These are phyloP conservation scores for Ophiosphaerella korrae DNA, from an alignment of 2,329 filamentous ascomycete species.

Conservation along the genomic window DNA sequence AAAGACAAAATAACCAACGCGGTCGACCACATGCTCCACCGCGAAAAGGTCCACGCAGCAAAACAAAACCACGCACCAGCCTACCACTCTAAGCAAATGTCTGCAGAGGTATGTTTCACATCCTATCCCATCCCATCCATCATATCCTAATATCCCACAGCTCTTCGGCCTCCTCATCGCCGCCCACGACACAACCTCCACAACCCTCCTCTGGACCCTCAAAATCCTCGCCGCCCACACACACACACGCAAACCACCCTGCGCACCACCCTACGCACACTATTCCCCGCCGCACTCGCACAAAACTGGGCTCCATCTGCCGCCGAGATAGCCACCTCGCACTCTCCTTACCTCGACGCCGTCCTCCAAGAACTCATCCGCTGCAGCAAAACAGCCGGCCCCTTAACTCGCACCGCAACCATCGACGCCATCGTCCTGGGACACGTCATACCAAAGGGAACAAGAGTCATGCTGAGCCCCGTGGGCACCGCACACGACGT, in stretches of 20 bases:
- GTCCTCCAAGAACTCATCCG: slow-evolving; percentile 50
- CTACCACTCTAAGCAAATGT: slow-evolving; percentile 10
- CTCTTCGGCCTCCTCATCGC: slow-evolving; percentile 46
- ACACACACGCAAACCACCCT: slow-evolving; percentile 44
- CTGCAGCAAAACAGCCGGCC: slow-evolving; percentile 27
- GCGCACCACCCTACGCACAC: slow-evolving; percentile 32
- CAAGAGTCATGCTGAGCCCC: slow-evolving; percentile 37
- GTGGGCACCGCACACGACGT: slow-evolving; percentile 18
- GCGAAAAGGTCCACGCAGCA: slow-evolving; percentile 10
- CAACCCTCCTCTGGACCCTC: slow-evolving; percentile 49
- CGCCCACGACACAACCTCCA: slow-evolving; percentile 55
- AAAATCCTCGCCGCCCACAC: slow-evolving; percentile 48
- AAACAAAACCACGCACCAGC: slow-evolving; percentile 6
- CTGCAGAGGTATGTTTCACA: slow-evolving; percentile 9
- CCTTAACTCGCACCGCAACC: slow-evolving; percentile 36
- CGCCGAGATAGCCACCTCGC: slow-evolving; percentile 36
- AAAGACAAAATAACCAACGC: slow-evolving; percentile 8
- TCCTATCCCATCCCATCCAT: background rate
- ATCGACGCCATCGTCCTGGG: slow-evolving; percentile 51
- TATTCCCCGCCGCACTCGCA: slow-evolving; percentile 27
- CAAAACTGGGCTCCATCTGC: slow-evolving; percentile 30
- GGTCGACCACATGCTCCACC: slow-evolving; percentile 17
- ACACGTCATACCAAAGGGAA: slow-evolving; percentile 48
- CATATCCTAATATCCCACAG: slow-evolving; percentile 12
- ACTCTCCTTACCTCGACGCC: slow-evolving; percentile 52